A percentile compares a stretch with the other conserved stretches of the same genome.
These are phyloP conservation scores for Exophiala xenobiotica DNA, from an alignment of 2,329 filamentous ascomycete genomes.

Conservation along the genomic window DNA sequence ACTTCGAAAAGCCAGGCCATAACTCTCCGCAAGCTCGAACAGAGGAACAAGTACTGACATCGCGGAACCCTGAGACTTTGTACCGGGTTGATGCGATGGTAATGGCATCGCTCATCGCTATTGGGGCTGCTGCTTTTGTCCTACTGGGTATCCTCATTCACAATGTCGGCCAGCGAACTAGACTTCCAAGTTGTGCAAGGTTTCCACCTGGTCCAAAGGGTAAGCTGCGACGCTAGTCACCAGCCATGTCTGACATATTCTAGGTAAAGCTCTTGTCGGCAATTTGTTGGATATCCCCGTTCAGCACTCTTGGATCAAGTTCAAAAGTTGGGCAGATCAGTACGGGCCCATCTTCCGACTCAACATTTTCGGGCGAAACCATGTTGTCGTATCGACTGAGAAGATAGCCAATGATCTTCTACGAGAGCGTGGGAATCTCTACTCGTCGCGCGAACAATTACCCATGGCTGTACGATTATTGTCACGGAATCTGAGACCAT, in stretches of 20 bases:
- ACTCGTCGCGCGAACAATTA: conserved; percentile 39
- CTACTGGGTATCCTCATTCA: conserved; percentile 9
- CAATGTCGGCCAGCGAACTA: not conserved
- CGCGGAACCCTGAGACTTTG: too few relatives aligned
- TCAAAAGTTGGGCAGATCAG: conserved; percentile 39
- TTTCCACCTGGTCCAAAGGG: conserved; percentile 13
- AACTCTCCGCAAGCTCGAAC: too few relatives aligned
- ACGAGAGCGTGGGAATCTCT: conserved; percentile 41
- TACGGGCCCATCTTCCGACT: conserved; percentile 47
- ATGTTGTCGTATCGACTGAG: conserved; percentile 41
- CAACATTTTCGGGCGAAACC: conserved; percentile 42
- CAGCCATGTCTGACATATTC: not conserved
- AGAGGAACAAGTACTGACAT: too few relatives aligned
- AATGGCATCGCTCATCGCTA: conserved; percentile 7
- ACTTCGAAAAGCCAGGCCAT: too few relatives aligned
- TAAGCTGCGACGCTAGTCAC: not conserved
- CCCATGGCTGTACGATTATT: conserved; percentile 39
- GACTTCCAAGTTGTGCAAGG: conserved; percentile 7
- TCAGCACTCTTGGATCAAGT: conserved; percentile 44
- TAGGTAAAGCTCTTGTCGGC: conserved; percentile 34
- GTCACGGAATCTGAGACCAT: conserved; percentile 30
- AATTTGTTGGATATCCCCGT: conserved; percentile 39
- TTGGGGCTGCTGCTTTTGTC: not conserved
- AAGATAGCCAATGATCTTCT: conserved; percentile 46
- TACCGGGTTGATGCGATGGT: too few relatives aligned